Percentiles rank a stretch among this genome's conserved stretches.
These are phyloP conservation scores for Hypoxylon sp. DNA, from an alignment of 2,329 filamentous ascomycete species.

Conservation along the genomic window DNA sequence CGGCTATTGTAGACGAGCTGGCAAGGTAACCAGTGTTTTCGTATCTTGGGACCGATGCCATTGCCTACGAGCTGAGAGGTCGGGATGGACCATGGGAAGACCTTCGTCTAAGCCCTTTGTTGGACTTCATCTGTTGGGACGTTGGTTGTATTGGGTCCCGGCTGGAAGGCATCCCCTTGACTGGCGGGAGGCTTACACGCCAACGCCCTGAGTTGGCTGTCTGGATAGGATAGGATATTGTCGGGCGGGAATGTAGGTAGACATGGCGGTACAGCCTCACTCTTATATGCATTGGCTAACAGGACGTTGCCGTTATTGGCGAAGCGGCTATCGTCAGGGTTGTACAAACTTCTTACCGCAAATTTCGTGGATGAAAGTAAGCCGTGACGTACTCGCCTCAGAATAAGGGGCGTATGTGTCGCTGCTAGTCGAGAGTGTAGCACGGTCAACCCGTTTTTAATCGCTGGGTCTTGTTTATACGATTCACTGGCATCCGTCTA, in stretches of 20 bases:
- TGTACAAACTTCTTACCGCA: slow-evolving; percentile 1
- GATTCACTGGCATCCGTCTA: neutral
- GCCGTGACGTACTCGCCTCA: neutral
- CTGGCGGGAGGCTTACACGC: slow-evolving; percentile 1
- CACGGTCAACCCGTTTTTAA: neutral
- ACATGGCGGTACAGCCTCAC: neutral
- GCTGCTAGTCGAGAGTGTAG: neutral
- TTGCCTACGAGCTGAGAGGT: neutral
- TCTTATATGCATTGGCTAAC: neutral
- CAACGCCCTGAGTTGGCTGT: neutral
- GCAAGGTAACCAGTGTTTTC: neutral
- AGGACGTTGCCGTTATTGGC: neutral
- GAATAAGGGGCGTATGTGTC: neutral
- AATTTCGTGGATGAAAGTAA: neutral
- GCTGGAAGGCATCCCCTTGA: neutral
- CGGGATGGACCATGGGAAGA: neutral
- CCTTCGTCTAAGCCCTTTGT: neutral
- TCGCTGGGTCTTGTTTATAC: neutral
- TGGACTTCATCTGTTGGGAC: neutral
- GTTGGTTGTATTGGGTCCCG: slow-evolving; percentile 14
- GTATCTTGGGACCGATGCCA: neutral
- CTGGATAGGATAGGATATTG: neutral
- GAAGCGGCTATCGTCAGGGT: neutral
- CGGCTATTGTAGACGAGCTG: slow-evolving; percentile 2
- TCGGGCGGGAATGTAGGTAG: neutral